Conservation (phyloP, 2,329 filamentous ascomycete species). For the Colletotrichum lentis region DNA sequence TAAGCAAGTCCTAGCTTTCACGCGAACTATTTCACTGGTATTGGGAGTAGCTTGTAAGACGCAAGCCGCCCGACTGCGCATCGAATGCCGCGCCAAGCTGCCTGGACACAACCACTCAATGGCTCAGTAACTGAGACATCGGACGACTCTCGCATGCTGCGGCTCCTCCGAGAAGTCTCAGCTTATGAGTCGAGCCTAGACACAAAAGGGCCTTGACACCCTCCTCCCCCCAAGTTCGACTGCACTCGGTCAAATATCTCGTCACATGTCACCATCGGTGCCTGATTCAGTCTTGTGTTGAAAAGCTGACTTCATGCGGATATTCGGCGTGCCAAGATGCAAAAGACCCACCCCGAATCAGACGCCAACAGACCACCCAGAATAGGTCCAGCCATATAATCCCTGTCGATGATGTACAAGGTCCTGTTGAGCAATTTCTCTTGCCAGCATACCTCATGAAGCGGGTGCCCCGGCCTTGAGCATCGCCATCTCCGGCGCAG, state of each 20-base stretch:
- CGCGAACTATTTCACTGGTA: slow-evolving; percentile 1
- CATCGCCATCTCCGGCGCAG: slow-evolving; percentile 50
- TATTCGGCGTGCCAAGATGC: slow-evolving; percentile 7
- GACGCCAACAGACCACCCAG: slow-evolving; percentile 33
- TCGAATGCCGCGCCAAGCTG: slow-evolving; percentile 3
- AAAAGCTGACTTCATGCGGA: neutral
- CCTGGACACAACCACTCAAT: neutral
- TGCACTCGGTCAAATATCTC: neutral
- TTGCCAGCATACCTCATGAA: neutral
- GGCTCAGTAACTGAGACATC: slow-evolving; percentile 11
- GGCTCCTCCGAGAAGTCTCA: slow-evolving; percentile 4
- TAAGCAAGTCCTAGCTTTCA: neutral
- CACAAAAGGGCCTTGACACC: neutral
- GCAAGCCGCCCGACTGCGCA: neutral
- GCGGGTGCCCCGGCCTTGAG: slow-evolving; percentile 31
- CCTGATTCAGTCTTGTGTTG: neutral
- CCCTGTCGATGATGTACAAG: slow-evolving; percentile 3
- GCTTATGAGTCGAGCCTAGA: neutral
- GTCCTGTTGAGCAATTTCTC: neutral
- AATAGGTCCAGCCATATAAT: neutral
- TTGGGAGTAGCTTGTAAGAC: neutral
- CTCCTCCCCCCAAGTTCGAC: neutral
- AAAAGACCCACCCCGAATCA: slow-evolving; percentile 12
- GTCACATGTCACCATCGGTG: neutral
- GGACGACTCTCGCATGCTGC: slow-evolving; percentile 2